Percentiles rank a stretch among this genome's conserved stretches.
These are phyloP conservation scores for Lavandula angustifolia DNA, from an alignment of 257 asterid species.

Conservation along the genomic window DNA sequence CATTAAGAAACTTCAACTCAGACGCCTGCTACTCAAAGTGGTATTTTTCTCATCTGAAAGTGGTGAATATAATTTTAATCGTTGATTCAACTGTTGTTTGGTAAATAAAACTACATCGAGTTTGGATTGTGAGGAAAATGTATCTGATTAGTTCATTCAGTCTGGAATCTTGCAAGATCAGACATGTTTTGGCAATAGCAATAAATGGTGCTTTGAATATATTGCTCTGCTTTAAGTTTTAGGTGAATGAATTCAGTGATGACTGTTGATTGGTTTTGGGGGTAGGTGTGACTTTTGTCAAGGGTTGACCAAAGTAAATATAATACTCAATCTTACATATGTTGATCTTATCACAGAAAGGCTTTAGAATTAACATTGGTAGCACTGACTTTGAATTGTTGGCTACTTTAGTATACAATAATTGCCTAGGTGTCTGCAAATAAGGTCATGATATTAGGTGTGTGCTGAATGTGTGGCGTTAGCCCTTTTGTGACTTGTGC, in stretches of 20 bases:
- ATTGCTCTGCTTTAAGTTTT: slow-evolving; percentile 5
- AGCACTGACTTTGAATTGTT: too few species aligned
- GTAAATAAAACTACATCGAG: neutral
- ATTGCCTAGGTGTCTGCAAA: too few species aligned
- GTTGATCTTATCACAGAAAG: neutral
- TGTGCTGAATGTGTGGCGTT: too few species aligned
- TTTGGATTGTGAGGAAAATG: neutral
- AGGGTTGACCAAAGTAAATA: slow-evolving; percentile 17
- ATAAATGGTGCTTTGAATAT: neutral
- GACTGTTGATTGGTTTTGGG: neutral
- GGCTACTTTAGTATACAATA: too few species aligned
- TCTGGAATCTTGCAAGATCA: neutral
- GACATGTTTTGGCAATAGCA: neutral
- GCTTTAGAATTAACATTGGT: neutral
- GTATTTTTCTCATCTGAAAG: slow-evolving; percentile 34
- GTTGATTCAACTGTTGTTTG: neutral
- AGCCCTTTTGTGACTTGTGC: too few species aligned
- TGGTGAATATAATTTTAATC: neutral
- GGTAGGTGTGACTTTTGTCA: slow-evolving; percentile 5
- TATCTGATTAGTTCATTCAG: neutral
- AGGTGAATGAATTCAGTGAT: slow-evolving; percentile 3
- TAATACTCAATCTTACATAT: neutral
- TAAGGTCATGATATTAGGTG: too few species aligned
- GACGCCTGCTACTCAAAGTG: slow-evolving; percentile 92
- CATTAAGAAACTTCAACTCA: slow-evolving; percentile 75